Conservation (phyloP, 345 rosid genomes). For the Brassica napus region DNA sequence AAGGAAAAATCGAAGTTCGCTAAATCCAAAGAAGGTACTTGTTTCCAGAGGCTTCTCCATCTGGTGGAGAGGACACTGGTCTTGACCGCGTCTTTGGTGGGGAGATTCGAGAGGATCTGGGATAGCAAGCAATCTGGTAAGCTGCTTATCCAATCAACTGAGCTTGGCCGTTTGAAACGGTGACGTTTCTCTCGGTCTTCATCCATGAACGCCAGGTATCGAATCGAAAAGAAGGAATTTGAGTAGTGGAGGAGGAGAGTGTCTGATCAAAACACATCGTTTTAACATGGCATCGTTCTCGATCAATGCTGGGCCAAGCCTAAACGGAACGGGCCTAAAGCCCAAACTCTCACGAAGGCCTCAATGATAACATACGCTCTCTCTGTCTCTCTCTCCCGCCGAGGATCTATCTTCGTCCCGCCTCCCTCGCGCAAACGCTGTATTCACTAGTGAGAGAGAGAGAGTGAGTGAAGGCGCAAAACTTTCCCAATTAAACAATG, state of each 20-base stretch:
- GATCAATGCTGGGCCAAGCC: no score
- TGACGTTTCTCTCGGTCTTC: conserved; percentile 1
- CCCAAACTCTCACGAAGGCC: not conserved
- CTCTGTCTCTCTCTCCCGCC: conserved; percentile 16
- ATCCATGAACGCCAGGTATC: conserved; percentile 1
- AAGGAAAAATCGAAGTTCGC: not conserved
- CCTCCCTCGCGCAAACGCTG: conserved; percentile 2
- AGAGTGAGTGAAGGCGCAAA: not conserved
- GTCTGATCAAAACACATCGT: no score
- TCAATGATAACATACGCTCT: not conserved
- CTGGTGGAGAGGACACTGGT: conserved; percentile 10
- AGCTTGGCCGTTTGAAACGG: not conserved
- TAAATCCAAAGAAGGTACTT: conserved; percentile 3
- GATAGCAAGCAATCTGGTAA: conserved; percentile 16
- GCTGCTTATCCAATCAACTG: conserved; percentile 14
- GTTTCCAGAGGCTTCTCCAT: conserved; percentile 22
- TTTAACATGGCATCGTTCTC: no score
- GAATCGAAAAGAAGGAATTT: no score
- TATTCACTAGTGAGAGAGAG: not conserved
- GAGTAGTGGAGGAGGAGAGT: no score
- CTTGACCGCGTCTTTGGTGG: conserved; percentile 16
- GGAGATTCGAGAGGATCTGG: not conserved
- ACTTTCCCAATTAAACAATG: conserved; percentile 44
- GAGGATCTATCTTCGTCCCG: conserved; percentile 11
- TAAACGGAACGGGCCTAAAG: not conserved